phyloP scores from a whole-genome alignment of 345 rosid species.

The Murraya paniculata region DNA sequence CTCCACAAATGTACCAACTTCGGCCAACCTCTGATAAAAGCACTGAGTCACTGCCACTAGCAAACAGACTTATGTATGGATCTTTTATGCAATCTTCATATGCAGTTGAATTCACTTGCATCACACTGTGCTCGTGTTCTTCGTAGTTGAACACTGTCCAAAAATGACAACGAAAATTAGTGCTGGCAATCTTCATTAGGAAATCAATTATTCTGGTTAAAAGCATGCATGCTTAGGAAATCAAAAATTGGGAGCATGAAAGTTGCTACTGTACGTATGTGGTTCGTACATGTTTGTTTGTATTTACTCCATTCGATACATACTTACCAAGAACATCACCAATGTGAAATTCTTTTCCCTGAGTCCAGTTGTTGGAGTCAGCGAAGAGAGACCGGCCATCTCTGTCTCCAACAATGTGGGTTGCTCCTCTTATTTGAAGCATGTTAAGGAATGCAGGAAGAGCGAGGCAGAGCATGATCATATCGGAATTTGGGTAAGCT shows the following conservation, averaged over 20 bases:
- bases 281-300: neutral
- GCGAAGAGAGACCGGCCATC: conserved; percentile 32
- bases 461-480: conserved; percentile 3
- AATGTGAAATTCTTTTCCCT: conserved; percentile 38
- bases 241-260: neutral
- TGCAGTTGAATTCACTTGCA: conserved; percentile 46
- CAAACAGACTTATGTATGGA: conserved; percentile 24
- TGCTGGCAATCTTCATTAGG: neutral
- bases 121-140: conserved; percentile 29
- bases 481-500: neutral
- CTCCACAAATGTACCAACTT: conserved; percentile 12
- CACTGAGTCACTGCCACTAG: conserved; percentile 29
- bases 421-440: conserved; percentile 1
- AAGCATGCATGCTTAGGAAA: neutral
- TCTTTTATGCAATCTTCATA: conserved; percentile 32
- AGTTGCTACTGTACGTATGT: neutral
- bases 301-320: neutral
- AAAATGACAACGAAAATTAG: conserved; percentile 2
- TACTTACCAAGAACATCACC: conserved; percentile 34
- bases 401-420: conserved; percentile 32
- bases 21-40: conserved; percentile 14
- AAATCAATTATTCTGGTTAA: neutral
- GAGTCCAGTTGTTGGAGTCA: conserved; percentile 36
- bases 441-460: neutral
- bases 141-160: conserved; percentile 36